A percentile compares a stretch with the other conserved stretches of the same genome.
phyloP scores from a whole-genome alignment of 306 rosid species.

The Sphenostylis stenocarpa region DNA sequence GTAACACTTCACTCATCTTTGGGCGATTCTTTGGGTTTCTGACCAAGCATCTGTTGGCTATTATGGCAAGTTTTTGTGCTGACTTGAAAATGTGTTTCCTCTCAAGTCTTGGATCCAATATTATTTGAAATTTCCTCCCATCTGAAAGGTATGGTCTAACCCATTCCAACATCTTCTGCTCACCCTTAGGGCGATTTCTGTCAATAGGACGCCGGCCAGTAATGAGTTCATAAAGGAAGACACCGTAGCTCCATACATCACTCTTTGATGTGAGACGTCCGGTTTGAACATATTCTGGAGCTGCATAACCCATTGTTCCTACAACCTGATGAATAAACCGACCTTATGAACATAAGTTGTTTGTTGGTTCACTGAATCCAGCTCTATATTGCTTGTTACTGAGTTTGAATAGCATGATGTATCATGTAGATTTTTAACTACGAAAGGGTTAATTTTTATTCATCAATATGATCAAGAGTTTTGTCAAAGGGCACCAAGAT shows the following conservation, averaged over 20 bases:
- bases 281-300: conserved; percentile 90
- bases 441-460: not conserved
- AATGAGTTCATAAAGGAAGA: conserved; percentile 91
- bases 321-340: conserved; percentile 65
- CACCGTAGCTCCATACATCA: conserved; percentile 97
- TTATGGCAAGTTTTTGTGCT: conserved; percentile 66
- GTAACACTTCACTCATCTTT: conserved; percentile 91
- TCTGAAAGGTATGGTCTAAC: conserved; percentile 83
- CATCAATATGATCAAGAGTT: conserved; percentile 11
- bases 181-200: conserved; percentile 83
- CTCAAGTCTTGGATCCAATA: conserved; percentile 89
- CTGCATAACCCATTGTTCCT: conserved; percentile 98
- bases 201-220: conserved; percentile 94
- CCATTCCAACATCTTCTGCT: conserved; percentile 97
- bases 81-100: conserved; percentile 66
- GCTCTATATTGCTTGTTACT: not conserved
- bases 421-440: not conserved
- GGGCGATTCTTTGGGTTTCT: conserved; percentile 86
- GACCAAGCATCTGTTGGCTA: conserved; percentile 86
- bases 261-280: conserved; percentile 88
- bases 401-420: not conserved
- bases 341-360: conserved; percentile 26
- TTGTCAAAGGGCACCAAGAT: not conserved
- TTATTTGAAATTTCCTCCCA: conserved; percentile 67
- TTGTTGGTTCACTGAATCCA: conserved; percentile 15